Base-by-base conservation (phyloP, 2,329 filamentous ascomycete species). In the Fusarium verticillioides region DNA sequence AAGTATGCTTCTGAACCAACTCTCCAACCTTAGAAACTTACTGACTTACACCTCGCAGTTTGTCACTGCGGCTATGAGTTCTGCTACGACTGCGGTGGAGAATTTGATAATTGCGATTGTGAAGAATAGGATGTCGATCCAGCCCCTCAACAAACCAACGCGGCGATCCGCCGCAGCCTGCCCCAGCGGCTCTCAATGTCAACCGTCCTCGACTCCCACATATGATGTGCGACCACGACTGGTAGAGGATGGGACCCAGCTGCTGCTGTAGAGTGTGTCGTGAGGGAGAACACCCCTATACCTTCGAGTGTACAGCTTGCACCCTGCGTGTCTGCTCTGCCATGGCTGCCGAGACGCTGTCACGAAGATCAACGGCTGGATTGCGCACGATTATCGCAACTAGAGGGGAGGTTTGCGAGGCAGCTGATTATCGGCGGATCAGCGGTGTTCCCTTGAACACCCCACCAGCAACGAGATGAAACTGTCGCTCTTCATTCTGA, bases 41-140 rank as follows among this genome's bases (percentile, higher is more conserved):
- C 39, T 52, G n/a, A 66, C 34, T 54, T 36, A 4, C 12, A 4
- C 3, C 9, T 9, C 19, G 5, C 19, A 82, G 88, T 83, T 1
- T 89, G 87, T 49, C 75, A 28, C 4, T 89, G 87, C 40, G 72
- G 81, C 0, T 77, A 81, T 0, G 21, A 87, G 21, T 89, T 88
- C 71, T 88, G 86, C 72, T 88, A 88, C 57, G 12, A 69, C 0
- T 89, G 86, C 47, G 85, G 84, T 7, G 19, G 21, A 1, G 9
- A 13, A 7, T 19, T 0, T 4, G 21, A n/a, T 5, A 5, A 1
- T 4, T 50, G 47, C 11, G 11, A 7, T 18, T 50, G 47, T 19
- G 4, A 0, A 2, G 4, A 0, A 2, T 88, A 85, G 52, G 44
- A 18, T 11, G 32, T 2, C 21, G 16, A 34, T 34, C 30, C 30